A percentile compares a stretch with the other conserved stretches of the same genome.
phyloP scores from a whole-genome alignment of 768 basidiomycete genomes.

The Termitomyces sp. region DNA sequence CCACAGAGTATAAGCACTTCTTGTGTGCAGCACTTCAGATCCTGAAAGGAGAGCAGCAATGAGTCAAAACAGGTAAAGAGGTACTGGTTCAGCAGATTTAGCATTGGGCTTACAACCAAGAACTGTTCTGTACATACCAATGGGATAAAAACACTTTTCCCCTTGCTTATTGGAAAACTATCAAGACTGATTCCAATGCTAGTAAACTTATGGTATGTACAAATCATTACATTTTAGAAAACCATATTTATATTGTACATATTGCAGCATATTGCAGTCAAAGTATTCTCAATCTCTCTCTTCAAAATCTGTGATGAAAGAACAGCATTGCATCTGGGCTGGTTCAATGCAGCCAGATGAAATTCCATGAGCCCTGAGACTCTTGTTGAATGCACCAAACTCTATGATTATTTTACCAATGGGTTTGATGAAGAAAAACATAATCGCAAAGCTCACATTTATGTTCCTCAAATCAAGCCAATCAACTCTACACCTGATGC shows the following conservation, averaged over 20 bases:
- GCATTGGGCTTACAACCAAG: slow-evolving; percentile 17
- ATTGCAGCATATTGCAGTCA: too few species aligned
- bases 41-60: not conserved
- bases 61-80: not conserved
- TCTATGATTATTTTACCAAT: not conserved
- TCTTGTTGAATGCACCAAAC: not conserved
- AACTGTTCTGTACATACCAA: slow-evolving; percentile 9
- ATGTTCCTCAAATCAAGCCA: not conserved
- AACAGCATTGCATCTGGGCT: not conserved
- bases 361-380: too few species aligned
- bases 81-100: slow-evolving; percentile 11
- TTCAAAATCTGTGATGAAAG: too few species aligned
- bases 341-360: not conserved
- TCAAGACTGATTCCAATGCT: too few species aligned
- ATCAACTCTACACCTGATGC: not conserved
- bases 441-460: not conserved
- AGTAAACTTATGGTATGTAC: too few species aligned
- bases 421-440: not conserved
- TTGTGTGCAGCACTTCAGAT: not conserved
- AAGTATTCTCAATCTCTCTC: too few species aligned
- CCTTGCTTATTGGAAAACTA: too few species aligned
- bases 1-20: too few species aligned
- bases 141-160: too few species aligned
- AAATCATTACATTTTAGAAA: too few species aligned
- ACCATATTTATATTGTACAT: too few species aligned